Percentiles rank a stretch among this genome's conserved stretches.
Evolutionary conservation across 345 rosid species (phyloP).

Genomic region (Gossypium raimondii): DNA sequence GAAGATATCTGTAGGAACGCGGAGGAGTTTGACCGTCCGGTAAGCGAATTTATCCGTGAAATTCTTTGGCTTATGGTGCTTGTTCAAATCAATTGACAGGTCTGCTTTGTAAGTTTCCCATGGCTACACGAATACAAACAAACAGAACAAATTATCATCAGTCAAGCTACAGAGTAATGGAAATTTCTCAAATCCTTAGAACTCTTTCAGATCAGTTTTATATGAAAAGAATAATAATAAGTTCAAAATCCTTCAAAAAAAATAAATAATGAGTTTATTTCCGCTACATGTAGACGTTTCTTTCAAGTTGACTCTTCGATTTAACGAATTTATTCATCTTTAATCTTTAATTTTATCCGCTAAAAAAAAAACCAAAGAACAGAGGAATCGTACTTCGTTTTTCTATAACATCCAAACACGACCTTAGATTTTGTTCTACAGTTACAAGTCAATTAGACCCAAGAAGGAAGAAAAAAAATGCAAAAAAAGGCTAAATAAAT

Average conservation of each 20-base stretch:
- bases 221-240: neutral
- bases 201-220: neutral
- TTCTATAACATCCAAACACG: neutral
- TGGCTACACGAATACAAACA: constrained; percentile 40
- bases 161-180: neutral
- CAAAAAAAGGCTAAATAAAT: neutral
- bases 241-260: neutral
- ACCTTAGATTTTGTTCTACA: neutral
- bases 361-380: neutral
- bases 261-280: neutral
- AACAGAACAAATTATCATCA: neutral
- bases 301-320: neutral
- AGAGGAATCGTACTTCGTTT: neutral
- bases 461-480: neutral
- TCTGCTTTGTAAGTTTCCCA: constrained; percentile 65
- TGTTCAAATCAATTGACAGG: constrained; percentile 55
- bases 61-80: constrained; percentile 62
- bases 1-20: constrained; percentile 68
- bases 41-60: constrained; percentile 60
- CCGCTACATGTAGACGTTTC: neutral
- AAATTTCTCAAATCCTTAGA: neutral
- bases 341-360: neutral
- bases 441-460: neutral
- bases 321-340: neutral
- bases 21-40: constrained; percentile 54